Conservation (phyloP, 1,284 basidiomycete genomes). For the Sanghuangporus weigelae region DNA sequence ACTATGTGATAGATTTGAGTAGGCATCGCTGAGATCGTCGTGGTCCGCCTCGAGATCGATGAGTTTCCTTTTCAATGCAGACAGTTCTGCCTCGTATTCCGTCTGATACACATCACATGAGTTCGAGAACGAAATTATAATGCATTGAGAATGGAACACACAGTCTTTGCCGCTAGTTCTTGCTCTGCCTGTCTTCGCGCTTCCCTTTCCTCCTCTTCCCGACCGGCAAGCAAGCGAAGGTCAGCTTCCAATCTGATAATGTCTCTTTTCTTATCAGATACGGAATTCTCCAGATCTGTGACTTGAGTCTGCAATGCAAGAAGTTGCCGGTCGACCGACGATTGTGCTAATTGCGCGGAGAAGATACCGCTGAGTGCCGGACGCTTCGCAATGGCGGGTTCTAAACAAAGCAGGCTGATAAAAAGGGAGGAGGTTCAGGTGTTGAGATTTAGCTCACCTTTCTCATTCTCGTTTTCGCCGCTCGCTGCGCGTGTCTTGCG, state of each 20-base stretch:
- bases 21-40: constrained; percentile 14
- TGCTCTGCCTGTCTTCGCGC: not conserved
- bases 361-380: constrained; percentile 15
- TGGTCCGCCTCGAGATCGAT: constrained; percentile 12
- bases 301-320: constrained; percentile 9
- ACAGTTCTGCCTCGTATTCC: not conserved
- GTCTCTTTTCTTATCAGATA: constrained; percentile 7
- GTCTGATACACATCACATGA: not conserved
- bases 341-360: constrained; percentile 7
- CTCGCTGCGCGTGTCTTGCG: constrained; percentile 13
- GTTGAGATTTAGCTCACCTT: constrained; percentile 1
- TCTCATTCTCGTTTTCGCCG: not conserved
- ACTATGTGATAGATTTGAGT: constrained; percentile 4
- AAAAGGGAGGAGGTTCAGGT: not conserved
- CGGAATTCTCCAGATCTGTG: constrained; percentile 10
- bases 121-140: not conserved
- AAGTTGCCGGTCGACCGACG: constrained; percentile 14
- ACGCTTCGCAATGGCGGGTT: constrained; percentile 7
- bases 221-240: constrained; percentile 8
- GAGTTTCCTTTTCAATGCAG: constrained; percentile 4
- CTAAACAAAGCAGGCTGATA: not conserved
- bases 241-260: constrained; percentile 14
- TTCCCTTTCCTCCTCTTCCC: constrained; percentile 14
- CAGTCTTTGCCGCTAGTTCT: constrained; percentile 7
- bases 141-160: not conserved